Conservation (phyloP, 2,329 filamentous ascomycete genomes). For the Fusarium nematophilum region DNA sequence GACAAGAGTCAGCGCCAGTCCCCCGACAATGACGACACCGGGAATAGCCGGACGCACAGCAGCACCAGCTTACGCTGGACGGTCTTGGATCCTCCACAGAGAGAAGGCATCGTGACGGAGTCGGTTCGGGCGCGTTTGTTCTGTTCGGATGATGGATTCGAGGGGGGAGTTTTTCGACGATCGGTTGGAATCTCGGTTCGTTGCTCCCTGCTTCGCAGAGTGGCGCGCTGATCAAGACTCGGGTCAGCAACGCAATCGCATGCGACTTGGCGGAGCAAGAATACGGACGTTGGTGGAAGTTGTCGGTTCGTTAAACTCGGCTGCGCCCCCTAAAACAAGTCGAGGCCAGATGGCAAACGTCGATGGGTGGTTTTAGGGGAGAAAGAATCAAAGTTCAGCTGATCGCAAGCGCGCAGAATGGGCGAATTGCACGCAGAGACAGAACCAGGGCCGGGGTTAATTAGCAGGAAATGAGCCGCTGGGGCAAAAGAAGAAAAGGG, state of each 20-base stretch:
- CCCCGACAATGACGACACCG: not conserved
- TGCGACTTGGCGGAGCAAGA: slow-evolving; percentile 5
- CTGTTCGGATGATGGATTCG: too few species aligned
- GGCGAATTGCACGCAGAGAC: not conserved
- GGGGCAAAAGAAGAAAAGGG: slow-evolving; percentile 10
- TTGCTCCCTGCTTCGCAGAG: slow-evolving; percentile 19
- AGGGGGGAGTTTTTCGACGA: not conserved
- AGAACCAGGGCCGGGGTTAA: slow-evolving; percentile 2
- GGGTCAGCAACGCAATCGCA: slow-evolving; percentile 26
- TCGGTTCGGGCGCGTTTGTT: too few species aligned
- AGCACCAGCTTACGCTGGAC: slow-evolving; percentile 97
- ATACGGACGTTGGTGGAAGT: too few species aligned
- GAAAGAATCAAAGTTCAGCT: too few species aligned
- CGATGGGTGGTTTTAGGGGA: too few species aligned
- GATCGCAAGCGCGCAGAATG: too few species aligned
- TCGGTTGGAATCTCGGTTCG: slow-evolving; percentile 33
- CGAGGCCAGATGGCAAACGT: slow-evolving; percentile 7
- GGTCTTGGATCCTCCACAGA: slow-evolving; percentile 81
- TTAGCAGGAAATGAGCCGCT: slow-evolving; percentile 33
- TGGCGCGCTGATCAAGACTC: slow-evolving; percentile 26
- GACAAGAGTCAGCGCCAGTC: slow-evolving; percentile 26
- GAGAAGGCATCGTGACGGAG: slow-evolving; percentile 45
- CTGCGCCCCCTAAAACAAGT: too few species aligned
- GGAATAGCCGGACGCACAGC: slow-evolving; percentile 67
- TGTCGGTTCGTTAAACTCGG: too few species aligned